Percentiles rank a stretch among this genome's conserved stretches.
phyloP scores from a whole-genome alignment of 257 asterid genomes.

The Thymus quinquecostatus region DNA sequence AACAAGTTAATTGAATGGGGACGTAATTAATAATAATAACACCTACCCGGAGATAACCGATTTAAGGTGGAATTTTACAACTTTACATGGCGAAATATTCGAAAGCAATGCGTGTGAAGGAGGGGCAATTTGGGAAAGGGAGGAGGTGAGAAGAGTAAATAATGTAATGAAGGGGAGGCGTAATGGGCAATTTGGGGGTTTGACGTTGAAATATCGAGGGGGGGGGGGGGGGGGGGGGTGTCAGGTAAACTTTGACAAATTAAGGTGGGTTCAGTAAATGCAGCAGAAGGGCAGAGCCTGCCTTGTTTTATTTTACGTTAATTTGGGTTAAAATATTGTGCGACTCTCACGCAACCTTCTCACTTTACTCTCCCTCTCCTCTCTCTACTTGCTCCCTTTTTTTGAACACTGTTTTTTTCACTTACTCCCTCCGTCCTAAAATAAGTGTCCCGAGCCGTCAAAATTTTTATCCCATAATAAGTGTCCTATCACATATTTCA shows the following conservation, averaged over 20 bases:
- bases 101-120: constrained; percentile 9
- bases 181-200: constrained; percentile 31
- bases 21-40: no score
- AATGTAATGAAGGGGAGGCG: constrained; percentile 10
- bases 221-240: neutral
- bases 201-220: constrained; percentile 30
- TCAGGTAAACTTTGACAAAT: constrained; percentile 59
- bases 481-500: no score
- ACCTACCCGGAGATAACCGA: neutral
- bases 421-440: no score
- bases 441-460: no score
- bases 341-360: constrained; percentile 54
- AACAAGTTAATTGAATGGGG: no score
- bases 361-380: constrained; percentile 19
- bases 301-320: constrained; percentile 38
- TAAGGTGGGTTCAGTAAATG: constrained; percentile 58
- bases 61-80: constrained; percentile 13
- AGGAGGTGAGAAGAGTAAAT: neutral
- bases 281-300: constrained; percentile 47
- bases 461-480: no score
- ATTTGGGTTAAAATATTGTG: constrained; percentile 38
- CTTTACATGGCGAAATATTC: constrained; percentile 28
- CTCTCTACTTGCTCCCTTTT: neutral
- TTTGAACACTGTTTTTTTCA: no score
- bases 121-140: neutral